Evolutionary conservation across 2,329 filamentous ascomycete genomes (phyloP), one percentile per base, ranked within the genome.

Genomic region (Cladosporium sp.): DNA sequence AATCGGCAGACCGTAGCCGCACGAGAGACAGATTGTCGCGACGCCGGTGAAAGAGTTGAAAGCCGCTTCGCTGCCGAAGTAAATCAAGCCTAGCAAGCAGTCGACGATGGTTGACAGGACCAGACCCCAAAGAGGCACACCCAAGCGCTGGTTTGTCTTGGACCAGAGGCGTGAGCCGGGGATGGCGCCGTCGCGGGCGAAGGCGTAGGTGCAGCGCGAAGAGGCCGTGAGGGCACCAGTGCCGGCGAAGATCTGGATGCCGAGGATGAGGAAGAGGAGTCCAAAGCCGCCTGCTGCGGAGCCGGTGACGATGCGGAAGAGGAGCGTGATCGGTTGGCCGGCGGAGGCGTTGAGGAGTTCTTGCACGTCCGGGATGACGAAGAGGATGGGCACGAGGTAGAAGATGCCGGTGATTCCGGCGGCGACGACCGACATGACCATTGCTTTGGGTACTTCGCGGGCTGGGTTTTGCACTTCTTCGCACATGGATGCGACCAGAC

Each of bases 31-130:
- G 64, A 91, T 89, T 3, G 86, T 90, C 1, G 86, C 87, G 1
- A 89, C 86, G 22, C 86, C 86, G 0, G 86, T 90, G 68, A 91
- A 90, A 8, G 82, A 84, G 73, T 85, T 86, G 72, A 91, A 91
- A 0, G 88, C 88, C 0, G 86, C 85, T 0, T 80, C 79, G 1
- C 83, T 87, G 8, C 88, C 88, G 56, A 91, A 89, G 71, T 88
- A 91, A 67, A 91, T 89, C 57, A 88, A 76, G 0, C 86, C 87
- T 0, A 91, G 76, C 9, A 90, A 70, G 58, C 82, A 86, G 65
- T 87, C 83, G 38, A 91, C 80, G 0, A 75, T 63, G 0, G 85
- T 84, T 0, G 85, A 88, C 2, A 91, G 74, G 3, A 83, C 71
- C 6, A 91, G 75, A 1, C 83, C 85, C 73, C 77, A 82, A 1